Base-by-base conservation (phyloP, 2,329 filamentous ascomycete genomes). In the Tolypocladium amazonense region DNA sequence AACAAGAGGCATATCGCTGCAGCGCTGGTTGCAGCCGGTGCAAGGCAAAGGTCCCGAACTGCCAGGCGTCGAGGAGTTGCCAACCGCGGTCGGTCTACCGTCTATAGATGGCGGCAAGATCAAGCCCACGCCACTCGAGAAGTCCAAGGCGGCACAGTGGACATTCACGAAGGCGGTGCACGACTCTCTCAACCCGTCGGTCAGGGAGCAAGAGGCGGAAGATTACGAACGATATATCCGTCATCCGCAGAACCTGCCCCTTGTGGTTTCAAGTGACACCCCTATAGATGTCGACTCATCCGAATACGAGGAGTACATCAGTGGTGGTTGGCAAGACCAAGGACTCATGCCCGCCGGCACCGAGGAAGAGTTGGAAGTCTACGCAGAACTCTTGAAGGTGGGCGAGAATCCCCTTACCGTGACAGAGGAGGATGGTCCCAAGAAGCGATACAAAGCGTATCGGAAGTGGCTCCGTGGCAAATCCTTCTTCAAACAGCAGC, bases 391-490 rank as follows among this genome's bases (percentile, higher is more conserved):
- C 68, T 72, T 97, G 59, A 83, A 81, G 52, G 84, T 94, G 15
- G 85, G 83, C 5, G 89, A 94, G 62, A 90, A 96, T 67, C 90
- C 91, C 23, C 76, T 99, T 58, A 95, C 90, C 2, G 93, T 97
- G 18, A 87, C 86, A 1, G 88, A 92, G 53, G 92, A 95, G 68
- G 94, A 97, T 72, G 81, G 86, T 54, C 81, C 83, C 47, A 97
- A 96, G 82, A 97, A 97, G 81, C 81, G 94, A 66, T 99, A 99
- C 74, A 97, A 96, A 76, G 90, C 92, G 12, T 99, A 99, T 75
- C 79, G 88, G 68, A 95, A 97, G 75, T 99, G 94, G 93, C 79
- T 99, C 69, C 83, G 87, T 63, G 93, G 93, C 23, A 97, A 97
- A 78, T 96, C 91, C 68, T 82, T 97, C 68, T 97, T 97, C 73